phyloP scores from a whole-genome alignment of 257 asterid genomes.

The Coffea eugenioides region DNA sequence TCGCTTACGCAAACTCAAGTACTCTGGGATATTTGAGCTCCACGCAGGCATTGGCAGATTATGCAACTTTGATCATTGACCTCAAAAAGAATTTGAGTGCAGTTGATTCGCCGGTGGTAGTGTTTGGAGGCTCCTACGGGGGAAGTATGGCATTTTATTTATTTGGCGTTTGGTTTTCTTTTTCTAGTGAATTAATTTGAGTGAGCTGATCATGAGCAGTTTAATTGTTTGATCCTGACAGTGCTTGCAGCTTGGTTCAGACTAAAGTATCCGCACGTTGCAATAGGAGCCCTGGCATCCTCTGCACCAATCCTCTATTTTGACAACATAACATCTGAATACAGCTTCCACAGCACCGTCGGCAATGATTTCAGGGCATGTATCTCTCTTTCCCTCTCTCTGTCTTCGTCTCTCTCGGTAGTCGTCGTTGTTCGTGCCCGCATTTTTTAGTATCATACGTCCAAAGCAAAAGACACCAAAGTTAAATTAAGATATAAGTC shows the following conservation, averaged over 20 bases:
- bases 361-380: conserved; percentile 75
- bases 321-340: conserved; percentile 78
- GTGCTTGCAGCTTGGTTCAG: conserved; percentile 99
- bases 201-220: not conserved
- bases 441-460: not conserved
- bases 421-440: not conserved
- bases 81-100: conserved; percentile 72
- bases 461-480: not conserved
- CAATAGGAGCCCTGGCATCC: conserved; percentile 89
- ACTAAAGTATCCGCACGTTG: conserved; percentile 82
- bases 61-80: conserved; percentile 69
- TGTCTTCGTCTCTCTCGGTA: not conserved
- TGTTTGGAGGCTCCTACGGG: conserved; percentile 93
- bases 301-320: conserved; percentile 92
- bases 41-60: conserved; percentile 88
- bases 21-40: conserved; percentile 84
- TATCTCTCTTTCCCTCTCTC: not conserved
- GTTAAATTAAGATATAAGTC: not conserved
- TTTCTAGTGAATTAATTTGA: not conserved
- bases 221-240: conserved; percentile 17
- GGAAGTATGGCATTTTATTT: conserved; percentile 48
- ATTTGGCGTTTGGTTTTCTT: not conserved
- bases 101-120: conserved; percentile 66
- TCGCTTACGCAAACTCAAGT: conserved; percentile 62
- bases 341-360: conserved; percentile 62